Evolutionary conservation across 345 rosid genomes (phyloP), one percentile per base, ranked within the genome.

Genomic region (Draba incana): DNA sequence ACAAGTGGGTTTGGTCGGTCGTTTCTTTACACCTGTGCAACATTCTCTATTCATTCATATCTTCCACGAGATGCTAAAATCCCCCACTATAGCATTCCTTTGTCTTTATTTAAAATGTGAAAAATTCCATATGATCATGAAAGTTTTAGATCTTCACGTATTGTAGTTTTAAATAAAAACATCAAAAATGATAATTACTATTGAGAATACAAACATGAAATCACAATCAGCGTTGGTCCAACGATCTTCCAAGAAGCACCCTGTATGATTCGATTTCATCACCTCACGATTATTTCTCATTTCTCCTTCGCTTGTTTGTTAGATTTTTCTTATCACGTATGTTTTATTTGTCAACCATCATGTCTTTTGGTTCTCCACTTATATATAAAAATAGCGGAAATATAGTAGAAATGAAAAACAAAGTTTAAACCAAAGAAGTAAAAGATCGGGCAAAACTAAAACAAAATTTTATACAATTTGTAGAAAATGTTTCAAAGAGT

Each of bases 1-100:
- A 25, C 72, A 58, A 66, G 72, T 73, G 67, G 77, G 77, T 66
- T 72, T 66, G 77, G 77, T 65, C 77, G 77, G 72, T 73, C 59
- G 49, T 66, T 50, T 59, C 77, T 66, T 66, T 73, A 58, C 62
- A 65, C 66, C 43, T 73, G 25, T 28, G 39, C 66, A 66, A 66
- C 65, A 74, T 66, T 74, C 77, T 44, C 57, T 59, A 51, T 66
- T 59, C 77, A 74, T 66, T 61, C 72, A 59, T 74, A 74, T 74
- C 77, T 66, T 66, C 62, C 48, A 74, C 68, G 67, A 52, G 59
- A 74, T 74, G 77, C 77, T 74, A 53, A 74, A 74, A 60, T 66
- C 48, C 71, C 52, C 60, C 67, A 60, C 57, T 70, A 14, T 31
- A 27, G 8, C 27, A 60, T 60, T 74, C 57, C 48, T 27, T 27